phyloP scores from a whole-genome alignment of 768 basidiomycete genomes.

The Tylopilus felleus region DNA sequence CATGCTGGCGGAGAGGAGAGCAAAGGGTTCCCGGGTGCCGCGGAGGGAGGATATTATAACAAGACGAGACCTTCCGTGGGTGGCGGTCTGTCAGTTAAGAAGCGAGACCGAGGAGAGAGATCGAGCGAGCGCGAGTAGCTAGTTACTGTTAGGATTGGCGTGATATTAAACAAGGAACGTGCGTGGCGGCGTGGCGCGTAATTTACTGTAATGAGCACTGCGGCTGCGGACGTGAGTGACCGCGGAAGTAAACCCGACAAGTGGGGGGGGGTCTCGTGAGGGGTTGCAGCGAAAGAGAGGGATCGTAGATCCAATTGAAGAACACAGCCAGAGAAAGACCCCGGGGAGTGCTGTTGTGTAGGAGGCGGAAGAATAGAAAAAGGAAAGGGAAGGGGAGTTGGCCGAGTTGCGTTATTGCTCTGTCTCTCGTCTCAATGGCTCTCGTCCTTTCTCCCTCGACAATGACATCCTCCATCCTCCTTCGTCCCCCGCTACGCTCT shows the following conservation, averaged over 20 bases:
- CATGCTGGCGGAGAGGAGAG: background rate
- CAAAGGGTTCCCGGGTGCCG: background rate
- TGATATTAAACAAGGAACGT: background rate
- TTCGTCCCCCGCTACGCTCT: background rate
- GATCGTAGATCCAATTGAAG: constrained; percentile 19
- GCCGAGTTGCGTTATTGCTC: background rate
- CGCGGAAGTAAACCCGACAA: background rate
- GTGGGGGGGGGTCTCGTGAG: background rate
- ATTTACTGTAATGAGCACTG: background rate
- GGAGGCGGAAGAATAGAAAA: constrained; percentile 11
- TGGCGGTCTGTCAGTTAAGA: background rate
- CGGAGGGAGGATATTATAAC: background rate
- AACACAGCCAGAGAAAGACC: constrained; percentile 22
- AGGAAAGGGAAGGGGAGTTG: constrained; percentile 1
- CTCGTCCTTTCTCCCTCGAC: constrained; percentile 5
- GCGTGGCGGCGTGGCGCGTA: background rate
- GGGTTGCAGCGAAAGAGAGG: background rate
- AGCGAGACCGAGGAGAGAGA: background rate
- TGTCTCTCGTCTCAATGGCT: background rate
- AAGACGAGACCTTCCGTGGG: background rate
- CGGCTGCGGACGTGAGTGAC: background rate
- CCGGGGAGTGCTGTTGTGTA: constrained; percentile 13
- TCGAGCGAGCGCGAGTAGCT: background rate
- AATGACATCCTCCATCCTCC: constrained; percentile 25
- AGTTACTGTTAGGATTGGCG: background rate